Evolutionary conservation across 306 rosid genomes (phyloP), one percentile per base, ranked within the genome.

Genomic region (Rosa chinensis): DNA sequence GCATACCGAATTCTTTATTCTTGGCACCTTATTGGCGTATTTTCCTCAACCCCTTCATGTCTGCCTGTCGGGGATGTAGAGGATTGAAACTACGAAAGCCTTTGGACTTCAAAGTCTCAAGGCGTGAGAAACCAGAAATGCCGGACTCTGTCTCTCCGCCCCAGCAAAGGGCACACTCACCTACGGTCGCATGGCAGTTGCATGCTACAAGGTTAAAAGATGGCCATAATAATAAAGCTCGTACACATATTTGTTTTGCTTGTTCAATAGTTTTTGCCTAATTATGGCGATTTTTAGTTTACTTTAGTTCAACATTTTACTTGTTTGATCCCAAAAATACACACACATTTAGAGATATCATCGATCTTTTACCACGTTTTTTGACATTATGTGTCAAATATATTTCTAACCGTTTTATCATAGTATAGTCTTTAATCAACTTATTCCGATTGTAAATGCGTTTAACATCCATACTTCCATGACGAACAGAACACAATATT

Each of bases 71-170:
- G 20, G n/a, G 48, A 35, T 0, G 48, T 20, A 63, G 72, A 63
- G 61, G 79, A 63, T 28, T 3, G 7, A 0, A 11, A 3, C 72
- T 18, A 17, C 1, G 1, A 5, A 10, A 16, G 25, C 32, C 25
- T 66, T 66, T 63, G 48, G 53, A 39, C 73, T 73, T 42, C 25
- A 45, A 80, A 56, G 25, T n/a, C 52, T 13, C 8, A 10, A 12
- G 70, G 35, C 42, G 43, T 45, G 47, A 75, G 45, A 10, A 75
- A 68, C 68, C 82, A 53, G 25, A 50, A 56, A 48, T 71, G 49
- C 69, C 82, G 14, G 64, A 45, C 28, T 14, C 5, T 1, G 70
- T 68, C 47, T 20, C 82, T 67, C 77, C 55, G 45, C 43, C 42
- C 35, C 2, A 39, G 1, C 8, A 56, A 3, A 61, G 28, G 28